These are phyloP conservation scores for Sophora flavescens DNA, from an alignment of 306 rosid genomes.

Conservation along the genomic window DNA sequence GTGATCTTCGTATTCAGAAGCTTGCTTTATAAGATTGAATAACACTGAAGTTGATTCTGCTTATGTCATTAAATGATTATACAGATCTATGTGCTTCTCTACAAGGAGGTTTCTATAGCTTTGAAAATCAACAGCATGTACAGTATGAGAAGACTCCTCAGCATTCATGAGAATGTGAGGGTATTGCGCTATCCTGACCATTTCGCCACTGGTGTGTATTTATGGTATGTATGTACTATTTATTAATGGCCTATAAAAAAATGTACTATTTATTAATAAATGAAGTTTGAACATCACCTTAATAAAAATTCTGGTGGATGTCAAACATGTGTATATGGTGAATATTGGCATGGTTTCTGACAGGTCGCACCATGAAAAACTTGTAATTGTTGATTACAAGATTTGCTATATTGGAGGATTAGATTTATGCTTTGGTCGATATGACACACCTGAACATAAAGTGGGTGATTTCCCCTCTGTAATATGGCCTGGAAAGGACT, in stretches of 20 bases:
- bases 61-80: constrained; percentile 35
- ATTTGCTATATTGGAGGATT: constrained; percentile 95
- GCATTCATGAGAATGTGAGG: constrained; percentile 94
- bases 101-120: constrained; percentile 98
- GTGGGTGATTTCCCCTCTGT: constrained; percentile 88
- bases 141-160: constrained; percentile 86
- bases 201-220: constrained; percentile 84
- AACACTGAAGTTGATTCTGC: constrained; percentile 12
- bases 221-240: constrained; percentile 83
- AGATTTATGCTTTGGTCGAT: constrained; percentile 99
- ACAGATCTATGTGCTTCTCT: constrained; percentile 95
- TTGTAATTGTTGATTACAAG: constrained; percentile 93
- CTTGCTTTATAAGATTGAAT: constrained; percentile 35
- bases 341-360: constrained; percentile 56
- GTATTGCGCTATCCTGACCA: constrained; percentile 96
- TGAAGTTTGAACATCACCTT: constrained; percentile 39
- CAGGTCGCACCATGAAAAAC: constrained; percentile 99
- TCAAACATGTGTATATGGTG: constrained; percentile 31
- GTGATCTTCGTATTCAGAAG: constrained; percentile 20
- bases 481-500: constrained; percentile 99
- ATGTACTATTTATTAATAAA: constrained; percentile 43
- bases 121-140: constrained; percentile 89
- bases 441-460: constrained; percentile 88
- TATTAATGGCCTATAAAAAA: neutral
- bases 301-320: constrained; percentile 38